These are phyloP conservation scores for Apiotrichum domesticum DNA, from an alignment of 1,284 basidiomycete genomes.

Conservation along the genomic window DNA sequence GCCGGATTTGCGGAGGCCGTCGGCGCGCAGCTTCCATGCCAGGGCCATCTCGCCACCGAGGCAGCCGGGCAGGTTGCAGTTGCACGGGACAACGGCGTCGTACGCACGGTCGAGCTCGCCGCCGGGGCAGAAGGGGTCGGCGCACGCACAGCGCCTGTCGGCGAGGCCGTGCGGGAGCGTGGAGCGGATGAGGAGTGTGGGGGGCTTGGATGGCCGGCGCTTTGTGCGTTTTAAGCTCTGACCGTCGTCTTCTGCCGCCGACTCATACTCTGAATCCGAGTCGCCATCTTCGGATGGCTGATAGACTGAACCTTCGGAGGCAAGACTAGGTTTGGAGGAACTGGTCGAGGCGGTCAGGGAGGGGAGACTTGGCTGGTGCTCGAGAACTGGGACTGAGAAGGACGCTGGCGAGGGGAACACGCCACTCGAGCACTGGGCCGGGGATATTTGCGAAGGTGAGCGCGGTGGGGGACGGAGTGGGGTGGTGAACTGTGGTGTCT, in stretches of 20 bases:
- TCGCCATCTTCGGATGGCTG: neutral
- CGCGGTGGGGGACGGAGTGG: neutral
- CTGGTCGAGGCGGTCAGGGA: neutral
- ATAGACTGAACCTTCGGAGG: too few relatives aligned
- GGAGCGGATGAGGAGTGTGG: neutral
- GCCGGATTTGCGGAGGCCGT: neutral
- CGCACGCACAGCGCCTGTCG: neutral
- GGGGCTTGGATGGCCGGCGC: neutral
- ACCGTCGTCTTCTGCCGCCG: neutral
- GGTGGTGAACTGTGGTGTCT: neutral
- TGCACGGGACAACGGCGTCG: neutral
- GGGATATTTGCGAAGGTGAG: neutral
- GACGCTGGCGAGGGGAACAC: too few relatives aligned
- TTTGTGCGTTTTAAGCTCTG: neutral
- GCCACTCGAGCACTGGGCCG: neutral
- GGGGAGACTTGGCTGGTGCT: too few relatives aligned
- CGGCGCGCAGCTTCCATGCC: conserved; percentile 1
- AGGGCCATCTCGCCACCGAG: neutral
- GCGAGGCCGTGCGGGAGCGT: neutral
- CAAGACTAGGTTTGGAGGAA: neutral
- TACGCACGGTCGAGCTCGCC: neutral
- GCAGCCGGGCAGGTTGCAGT: neutral
- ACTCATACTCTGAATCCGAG: neutral
- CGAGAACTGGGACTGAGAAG: neutral
- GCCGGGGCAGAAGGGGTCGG: neutral